Base-by-base conservation (phyloP, 169 alveolate genomes). In the Theileria equi region DNA sequence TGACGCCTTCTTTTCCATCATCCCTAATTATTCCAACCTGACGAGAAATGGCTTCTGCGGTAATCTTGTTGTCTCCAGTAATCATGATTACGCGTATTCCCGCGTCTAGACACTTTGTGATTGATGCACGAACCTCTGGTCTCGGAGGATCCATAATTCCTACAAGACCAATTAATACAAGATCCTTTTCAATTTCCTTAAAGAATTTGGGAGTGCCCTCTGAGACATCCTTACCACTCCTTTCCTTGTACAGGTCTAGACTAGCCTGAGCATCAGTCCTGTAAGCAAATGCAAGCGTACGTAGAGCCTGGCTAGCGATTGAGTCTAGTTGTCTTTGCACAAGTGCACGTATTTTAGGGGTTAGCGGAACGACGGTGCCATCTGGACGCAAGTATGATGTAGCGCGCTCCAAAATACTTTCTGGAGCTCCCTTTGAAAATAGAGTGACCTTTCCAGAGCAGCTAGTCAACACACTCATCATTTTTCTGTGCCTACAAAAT, bases 341-440 rank as follows among this genome's bases (percentile, higher is more conserved):
- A 1, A 66, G 72, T 19, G 72, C 57, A 57, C 91, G 94, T 60
- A 91, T 50, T 0, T 72, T 82, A 8, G 80, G 92, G 10, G 91
- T 90, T 41, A 96, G 73, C n/a, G 88, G 80, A 26, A 60, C 91
- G 7, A 86, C 70, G 29, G 88, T 88, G 1, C 83, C 83, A 44
- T 98, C 98, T 54, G 92, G 93, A 28, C 89, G 87, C 69, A 63
- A 32, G 49, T 53, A 63, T 47, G 47, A 32, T 21, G 79, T 76
- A 61, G 92, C 72, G 21, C 92, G 82, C 49, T 93, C 98, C 28
- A 96, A 67, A 13, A 98, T 91, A 63, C 94, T 86, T 79, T 98
- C 99, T 7, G 99, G 99, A 7, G 99, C 99, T 6, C 99, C 99
- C 89, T 98, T 98, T 43, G 95, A 94, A 71, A 94, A 95, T 23